These are phyloP conservation scores for Fusarium sp. DNA, from an alignment of 2,329 filamentous ascomycete species.

Conservation along the genomic window DNA sequence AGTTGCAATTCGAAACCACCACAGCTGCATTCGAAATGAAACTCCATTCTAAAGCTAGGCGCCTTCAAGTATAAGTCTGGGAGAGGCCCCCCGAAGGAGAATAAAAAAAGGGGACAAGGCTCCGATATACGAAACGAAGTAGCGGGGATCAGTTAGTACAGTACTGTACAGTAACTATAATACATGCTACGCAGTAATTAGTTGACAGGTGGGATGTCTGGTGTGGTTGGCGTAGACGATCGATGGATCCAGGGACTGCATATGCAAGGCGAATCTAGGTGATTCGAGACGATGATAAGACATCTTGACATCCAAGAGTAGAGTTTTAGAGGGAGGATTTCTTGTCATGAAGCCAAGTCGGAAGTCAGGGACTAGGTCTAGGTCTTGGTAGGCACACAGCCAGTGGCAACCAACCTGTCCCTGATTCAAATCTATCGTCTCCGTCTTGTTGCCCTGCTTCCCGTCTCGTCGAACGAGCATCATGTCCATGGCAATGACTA, in stretches of 20 bases:
- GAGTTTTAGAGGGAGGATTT: not conserved
- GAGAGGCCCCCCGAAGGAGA: not conserved
- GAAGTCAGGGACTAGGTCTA: constrained; percentile 4
- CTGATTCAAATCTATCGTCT: constrained; percentile 28
- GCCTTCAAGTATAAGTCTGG: constrained; percentile 30
- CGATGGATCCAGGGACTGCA: constrained; percentile 19
- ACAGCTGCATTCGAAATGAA: constrained; percentile 27
- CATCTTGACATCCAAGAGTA: not conserved
- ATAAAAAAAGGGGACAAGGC: constrained; percentile 9
- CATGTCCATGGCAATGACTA: not conserved
- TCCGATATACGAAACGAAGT: constrained; percentile 16
- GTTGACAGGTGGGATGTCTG: constrained; percentile 12
- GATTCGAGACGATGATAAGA: constrained; percentile 37
- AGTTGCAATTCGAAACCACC: constrained; percentile 27
- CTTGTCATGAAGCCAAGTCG: not conserved
- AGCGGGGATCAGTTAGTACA: constrained; percentile 5
- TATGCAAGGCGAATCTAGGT: constrained; percentile 36
- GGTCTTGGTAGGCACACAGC: constrained; percentile 8
- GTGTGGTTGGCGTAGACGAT: constrained; percentile 27
- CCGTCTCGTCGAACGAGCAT: constrained; percentile 5
- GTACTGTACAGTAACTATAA: not conserved
- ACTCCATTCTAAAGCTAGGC: constrained; percentile 36
- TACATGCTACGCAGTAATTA: not conserved
- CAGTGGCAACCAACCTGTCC: constrained; percentile 17
- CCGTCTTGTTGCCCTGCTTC: constrained; percentile 25